phyloP scores from a whole-genome alignment of 2,329 filamentous ascomycete species.

The Trichoderma brevicompactum region DNA sequence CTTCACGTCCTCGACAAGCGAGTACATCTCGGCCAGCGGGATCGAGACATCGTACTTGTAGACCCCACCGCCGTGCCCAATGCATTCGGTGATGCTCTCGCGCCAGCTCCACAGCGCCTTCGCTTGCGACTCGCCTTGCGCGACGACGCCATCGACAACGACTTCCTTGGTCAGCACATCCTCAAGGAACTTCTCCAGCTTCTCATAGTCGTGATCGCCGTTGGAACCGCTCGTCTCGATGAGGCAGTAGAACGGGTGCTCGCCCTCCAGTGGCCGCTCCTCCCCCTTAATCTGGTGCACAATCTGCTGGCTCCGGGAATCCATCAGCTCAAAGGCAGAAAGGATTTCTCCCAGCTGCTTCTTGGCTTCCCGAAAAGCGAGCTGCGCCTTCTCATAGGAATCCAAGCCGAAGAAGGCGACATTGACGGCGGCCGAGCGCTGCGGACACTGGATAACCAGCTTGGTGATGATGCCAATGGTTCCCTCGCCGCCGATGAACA shows the following conservation, averaged over 20 bases:
- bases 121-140: conserved; percentile 90
- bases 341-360: conserved; percentile 90
- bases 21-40: conserved; percentile 83
- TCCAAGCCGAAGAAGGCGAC: conserved; percentile 93
- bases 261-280: conserved; percentile 78
- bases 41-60: conserved; percentile 99
- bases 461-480: conserved; percentile 94
- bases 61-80: conserved; percentile 89
- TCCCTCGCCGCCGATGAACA: conserved; percentile 94
- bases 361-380: conserved; percentile 88
- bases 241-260: conserved; percentile 93
- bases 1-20: conserved; percentile 83
- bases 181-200: conserved; percentile 88
- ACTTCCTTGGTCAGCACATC: conserved; percentile 88
- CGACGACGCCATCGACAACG: conserved; percentile 85
- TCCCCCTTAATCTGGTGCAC: conserved; percentile 75
- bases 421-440: conserved; percentile 84
- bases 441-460: conserved; percentile 86
- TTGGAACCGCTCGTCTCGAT: conserved; percentile 97
- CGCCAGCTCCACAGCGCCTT: conserved; percentile 87
- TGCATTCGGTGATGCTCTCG: conserved; percentile 87
- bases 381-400: conserved; percentile 85
- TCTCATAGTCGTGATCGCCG: conserved; percentile 88
- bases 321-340: conserved; percentile 98
- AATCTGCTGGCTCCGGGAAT: conserved; percentile 77